Evolutionary conservation across 2,329 filamentous ascomycete genomes (phyloP).

Genomic region (Neofusicoccum laricinum): DNA sequence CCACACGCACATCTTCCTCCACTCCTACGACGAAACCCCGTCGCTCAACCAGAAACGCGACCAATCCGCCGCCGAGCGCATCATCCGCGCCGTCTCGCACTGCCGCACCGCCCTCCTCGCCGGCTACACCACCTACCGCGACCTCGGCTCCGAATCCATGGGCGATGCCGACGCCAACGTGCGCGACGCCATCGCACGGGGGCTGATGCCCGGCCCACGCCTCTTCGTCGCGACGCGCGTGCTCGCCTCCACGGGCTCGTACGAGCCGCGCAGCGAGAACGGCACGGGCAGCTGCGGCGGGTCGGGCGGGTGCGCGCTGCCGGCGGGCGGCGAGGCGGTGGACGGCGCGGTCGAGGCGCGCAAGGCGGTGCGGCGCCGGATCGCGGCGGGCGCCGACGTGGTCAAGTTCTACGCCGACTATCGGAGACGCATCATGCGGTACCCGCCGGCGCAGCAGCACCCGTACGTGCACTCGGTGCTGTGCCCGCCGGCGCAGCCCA

Average conservation of each 20-base stretch:
- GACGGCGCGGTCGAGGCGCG: constrained; percentile 49
- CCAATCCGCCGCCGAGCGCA: constrained; percentile 56
- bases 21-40: constrained; percentile 40
- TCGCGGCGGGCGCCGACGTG: constrained; percentile 32
- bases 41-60: constrained; percentile 54
- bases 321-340: constrained; percentile 43
- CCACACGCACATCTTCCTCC: constrained; percentile 57
- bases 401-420: constrained; percentile 36
- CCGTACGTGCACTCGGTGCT: constrained; percentile 21
- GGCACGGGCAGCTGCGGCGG: constrained; percentile 11
- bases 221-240: constrained; percentile 55
- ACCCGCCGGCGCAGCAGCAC: constrained; percentile 23
- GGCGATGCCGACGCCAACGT: constrained; percentile 50
- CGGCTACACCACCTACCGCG: constrained; percentile 59
- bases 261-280: constrained; percentile 51
- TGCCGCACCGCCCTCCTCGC: constrained; percentile 52
- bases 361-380: constrained; percentile 27
- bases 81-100: constrained; percentile 54
- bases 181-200: constrained; percentile 54
- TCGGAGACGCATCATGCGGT: constrained; percentile 27
- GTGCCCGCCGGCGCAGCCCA: constrained; percentile 5
- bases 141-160: constrained; percentile 55
- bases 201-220: constrained; percentile 53
- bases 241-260: constrained; percentile 50
- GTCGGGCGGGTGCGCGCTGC: constrained; percentile 28